phyloP scores from a whole-genome alignment of 2,329 filamentous ascomycete species.

The Aspergillus eucalypticola region DNA sequence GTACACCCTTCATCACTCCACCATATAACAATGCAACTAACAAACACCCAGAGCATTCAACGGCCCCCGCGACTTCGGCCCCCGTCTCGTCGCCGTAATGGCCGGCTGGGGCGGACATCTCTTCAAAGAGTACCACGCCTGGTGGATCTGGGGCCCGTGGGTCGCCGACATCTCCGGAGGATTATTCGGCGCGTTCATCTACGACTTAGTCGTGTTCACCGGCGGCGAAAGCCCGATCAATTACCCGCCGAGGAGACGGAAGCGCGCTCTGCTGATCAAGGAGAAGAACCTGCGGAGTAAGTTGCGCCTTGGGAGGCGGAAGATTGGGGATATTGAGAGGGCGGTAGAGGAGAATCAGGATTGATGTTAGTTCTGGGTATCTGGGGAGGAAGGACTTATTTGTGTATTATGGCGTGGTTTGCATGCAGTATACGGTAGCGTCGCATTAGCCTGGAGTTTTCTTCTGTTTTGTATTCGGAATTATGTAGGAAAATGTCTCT shows the following conservation, averaged over 20 bases:
- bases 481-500: no score
- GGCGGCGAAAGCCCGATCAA: slow-evolving; percentile 42
- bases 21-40: background rate
- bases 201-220: slow-evolving; percentile 42
- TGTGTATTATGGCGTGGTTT: background rate
- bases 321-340: slow-evolving; percentile 24
- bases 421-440: background rate
- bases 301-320: slow-evolving; percentile 15
- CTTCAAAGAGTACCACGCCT: slow-evolving; percentile 29
- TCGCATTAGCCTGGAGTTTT: no score
- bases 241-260: slow-evolving; percentile 45
- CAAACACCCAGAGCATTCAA: slow-evolving; percentile 31
- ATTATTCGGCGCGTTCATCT: slow-evolving; percentile 34
- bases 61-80: slow-evolving; percentile 39
- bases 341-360: slow-evolving; percentile 7
- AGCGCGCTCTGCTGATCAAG: slow-evolving; percentile 38
- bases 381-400: no score
- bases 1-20: background rate
- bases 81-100: slow-evolving; percentile 33
- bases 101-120: slow-evolving; percentile 34
- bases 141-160: slow-evolving; percentile 43
- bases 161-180: slow-evolving; percentile 34
- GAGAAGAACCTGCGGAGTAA: slow-evolving; percentile 23
- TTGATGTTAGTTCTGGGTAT: background rate
- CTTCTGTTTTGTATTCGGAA: no score